Evolutionary conservation across 2,329 filamentous ascomycete species (phyloP).

Genomic region (Penicillium sp.): DNA sequence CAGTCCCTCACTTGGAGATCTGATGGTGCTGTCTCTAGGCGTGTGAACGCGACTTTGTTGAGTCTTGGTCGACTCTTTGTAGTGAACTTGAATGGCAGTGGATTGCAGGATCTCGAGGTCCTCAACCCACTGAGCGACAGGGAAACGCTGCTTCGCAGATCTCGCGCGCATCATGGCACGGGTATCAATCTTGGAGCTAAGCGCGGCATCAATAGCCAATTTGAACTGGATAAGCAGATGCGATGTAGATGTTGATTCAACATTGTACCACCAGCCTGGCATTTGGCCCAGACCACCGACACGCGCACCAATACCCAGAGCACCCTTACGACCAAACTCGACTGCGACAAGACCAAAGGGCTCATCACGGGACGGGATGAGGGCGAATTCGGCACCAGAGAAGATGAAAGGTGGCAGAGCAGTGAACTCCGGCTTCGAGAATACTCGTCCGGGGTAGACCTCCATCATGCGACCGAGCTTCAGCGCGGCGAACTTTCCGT

Average conservation of each 20-base stretch:
- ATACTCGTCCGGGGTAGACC: slow-evolving; percentile 64
- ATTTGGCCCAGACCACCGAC: slow-evolving; percentile 68
- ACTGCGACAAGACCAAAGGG: slow-evolving; percentile 68
- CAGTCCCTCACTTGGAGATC: slow-evolving; percentile 16
- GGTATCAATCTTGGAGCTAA: slow-evolving; percentile 57
- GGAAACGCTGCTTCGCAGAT: slow-evolving; percentile 65
- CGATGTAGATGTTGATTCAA: slow-evolving; percentile 63
- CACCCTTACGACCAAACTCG: slow-evolving; percentile 67
- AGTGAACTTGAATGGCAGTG: slow-evolving; percentile 58
- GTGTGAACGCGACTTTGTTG: slow-evolving; percentile 36
- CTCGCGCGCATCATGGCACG: slow-evolving; percentile 64
- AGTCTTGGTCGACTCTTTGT: slow-evolving; percentile 42
- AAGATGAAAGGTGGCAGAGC: slow-evolving; percentile 66
- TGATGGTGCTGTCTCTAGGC: slow-evolving; percentile 31
- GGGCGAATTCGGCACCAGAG: slow-evolving; percentile 65
- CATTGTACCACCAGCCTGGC: slow-evolving; percentile 70
- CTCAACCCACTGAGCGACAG: slow-evolving; percentile 66
- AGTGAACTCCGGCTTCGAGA: slow-evolving; percentile 67
- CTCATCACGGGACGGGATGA: slow-evolving; percentile 68
- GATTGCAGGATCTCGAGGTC: slow-evolving; percentile 63
- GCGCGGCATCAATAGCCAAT: slow-evolving; percentile 59
- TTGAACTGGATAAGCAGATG: slow-evolving; percentile 67
- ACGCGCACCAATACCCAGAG: slow-evolving; percentile 64
- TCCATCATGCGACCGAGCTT: slow-evolving; percentile 66
- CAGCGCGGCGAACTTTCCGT: slow-evolving; percentile 66